Evolutionary conservation across 208 protist species (phyloP), one percentile per base, ranked within the genome.

Genomic region (Crithidia thermophila): DNA sequence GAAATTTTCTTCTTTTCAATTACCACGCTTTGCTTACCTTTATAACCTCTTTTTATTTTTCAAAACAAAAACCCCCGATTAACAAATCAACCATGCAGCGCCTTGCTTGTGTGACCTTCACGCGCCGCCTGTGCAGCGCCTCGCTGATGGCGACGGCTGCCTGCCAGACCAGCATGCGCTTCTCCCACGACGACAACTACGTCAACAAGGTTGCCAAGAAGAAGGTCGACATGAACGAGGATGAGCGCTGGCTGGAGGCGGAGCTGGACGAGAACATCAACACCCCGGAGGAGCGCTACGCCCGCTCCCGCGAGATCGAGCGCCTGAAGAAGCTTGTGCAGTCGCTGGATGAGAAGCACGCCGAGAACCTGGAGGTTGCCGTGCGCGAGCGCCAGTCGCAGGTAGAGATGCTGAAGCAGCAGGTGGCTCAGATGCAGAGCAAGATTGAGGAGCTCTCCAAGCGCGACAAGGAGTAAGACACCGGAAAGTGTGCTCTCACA

Each of bases 191-290:
- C 16, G 58, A 78, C n/a, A 37, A 74, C 27, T 71, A 82, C 42
- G 59, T 75, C 27, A 78, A 79, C 40, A 86, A 84, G 59, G 74
- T 71, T 27, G 63, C 67, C 23, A 75, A 85, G 53, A 75, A 91
- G 66, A 87, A 88, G 51, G 46, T 84, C 10, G 46, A 74, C 36
- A 42, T 68, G 21, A 66, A 59, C 27, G 59, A 83, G 28, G 77
- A 93, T 13, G 87, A 92, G 40, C 85, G 85, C 62, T 95, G 90
- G 90, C 63, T 95, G 20, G 90, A 95, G 81, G 90, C 90, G n/a
- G 87, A 95, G 77, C 75, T 93, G 23, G 85, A 93, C 27, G 82
- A 92, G 64, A 92, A 93, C 60, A 84, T 92, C 37, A 80, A 80
- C 49, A 79, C 84, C 11, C 87, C 87, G 27, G 87, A 95, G 73